A percentile compares a stretch with the other conserved stretches of the same genome.
phyloP scores from a whole-genome alignment of 495 filamentous ascomycete species.

The Trichocladium uniseriatum region DNA sequence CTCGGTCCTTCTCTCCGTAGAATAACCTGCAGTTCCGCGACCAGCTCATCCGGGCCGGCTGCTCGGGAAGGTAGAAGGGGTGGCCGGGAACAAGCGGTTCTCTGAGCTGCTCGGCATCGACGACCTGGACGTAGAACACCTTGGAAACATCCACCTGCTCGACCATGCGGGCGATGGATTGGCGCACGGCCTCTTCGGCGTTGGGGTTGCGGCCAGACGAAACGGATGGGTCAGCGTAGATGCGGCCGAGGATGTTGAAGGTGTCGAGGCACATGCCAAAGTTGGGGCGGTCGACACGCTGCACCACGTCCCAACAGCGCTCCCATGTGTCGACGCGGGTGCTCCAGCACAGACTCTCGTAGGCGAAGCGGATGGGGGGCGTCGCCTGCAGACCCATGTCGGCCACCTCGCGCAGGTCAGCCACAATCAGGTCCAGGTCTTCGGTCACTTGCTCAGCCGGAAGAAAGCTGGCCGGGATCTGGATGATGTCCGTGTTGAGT shows the following conservation, averaged over 20 bases:
- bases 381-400: slow-evolving; percentile 48
- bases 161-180: slow-evolving; percentile 49
- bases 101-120: slow-evolving; percentile 58
- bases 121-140: slow-evolving; percentile 73
- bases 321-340: slow-evolving; percentile 68
- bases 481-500: slow-evolving; percentile 60
- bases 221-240: slow-evolving; percentile 60
- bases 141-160: slow-evolving; percentile 52
- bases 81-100: slow-evolving; percentile 54
- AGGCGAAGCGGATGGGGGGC: slow-evolving; percentile 60
- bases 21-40: slow-evolving; percentile 69
- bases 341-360: slow-evolving; percentile 69
- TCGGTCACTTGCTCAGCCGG: slow-evolving; percentile 46
- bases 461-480: slow-evolving; percentile 66
- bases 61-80: slow-evolving; percentile 51
- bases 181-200: slow-evolving; percentile 48
- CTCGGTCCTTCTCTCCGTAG: slow-evolving; percentile 58
- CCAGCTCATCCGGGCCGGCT: slow-evolving; percentile 71
- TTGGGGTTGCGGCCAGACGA: slow-evolving; percentile 45
- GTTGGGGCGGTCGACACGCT: slow-evolving; percentile 56
- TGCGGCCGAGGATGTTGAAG: slow-evolving; percentile 67
- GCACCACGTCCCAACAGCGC: slow-evolving; percentile 57
- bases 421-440: slow-evolving; percentile 49
- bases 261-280: slow-evolving; percentile 75
- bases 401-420: slow-evolving; percentile 55